phyloP scores from a whole-genome alignment of 441 rosid genomes.

The Macaranga tanarius region DNA sequence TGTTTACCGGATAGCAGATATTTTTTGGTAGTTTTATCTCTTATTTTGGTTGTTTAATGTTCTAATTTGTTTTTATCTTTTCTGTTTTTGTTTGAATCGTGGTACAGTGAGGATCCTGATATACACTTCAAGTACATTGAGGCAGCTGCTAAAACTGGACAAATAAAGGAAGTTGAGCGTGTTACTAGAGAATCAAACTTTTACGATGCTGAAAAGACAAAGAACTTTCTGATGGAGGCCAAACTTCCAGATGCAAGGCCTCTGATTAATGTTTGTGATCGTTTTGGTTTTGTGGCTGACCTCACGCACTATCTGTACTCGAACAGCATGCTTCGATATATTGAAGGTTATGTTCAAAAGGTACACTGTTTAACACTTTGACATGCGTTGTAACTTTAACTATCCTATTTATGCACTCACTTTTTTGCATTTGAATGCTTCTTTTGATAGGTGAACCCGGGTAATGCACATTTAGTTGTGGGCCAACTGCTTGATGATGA shows the following conservation, averaged over 20 bases:
- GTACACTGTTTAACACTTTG: constrained; percentile 34
- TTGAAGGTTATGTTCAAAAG: constrained; percentile 99
- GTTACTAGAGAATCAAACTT: constrained; percentile 95
- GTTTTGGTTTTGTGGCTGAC: constrained; percentile 96
- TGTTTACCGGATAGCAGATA: constrained; percentile 16
- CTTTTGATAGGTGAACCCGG: constrained; percentile 72
- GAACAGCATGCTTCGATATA: constrained; percentile 97
- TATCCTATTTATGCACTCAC: neutral
- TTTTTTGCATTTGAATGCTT: constrained; percentile 20
- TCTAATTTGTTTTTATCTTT: constrained; percentile 3
- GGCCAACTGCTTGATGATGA: constrained; percentile 96
- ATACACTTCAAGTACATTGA: constrained; percentile 96
- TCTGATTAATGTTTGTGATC: constrained; percentile 96
- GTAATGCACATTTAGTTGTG: constrained; percentile 89
- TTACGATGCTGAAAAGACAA: constrained; percentile 93
- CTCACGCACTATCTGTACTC: constrained; percentile 97
- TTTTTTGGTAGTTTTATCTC: neutral
- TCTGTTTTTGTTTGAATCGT: neutral
- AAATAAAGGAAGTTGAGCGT: constrained; percentile 97
- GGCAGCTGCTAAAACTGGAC: constrained; percentile 97
- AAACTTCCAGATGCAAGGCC: constrained; percentile 93
- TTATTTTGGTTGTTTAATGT: neutral
- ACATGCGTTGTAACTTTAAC: neutral
- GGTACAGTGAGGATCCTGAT: constrained; percentile 86
- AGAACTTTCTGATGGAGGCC: constrained; percentile 95